phyloP scores from a whole-genome alignment of 805 yeast genomes.

The Ogataea zsoltii region DNA sequence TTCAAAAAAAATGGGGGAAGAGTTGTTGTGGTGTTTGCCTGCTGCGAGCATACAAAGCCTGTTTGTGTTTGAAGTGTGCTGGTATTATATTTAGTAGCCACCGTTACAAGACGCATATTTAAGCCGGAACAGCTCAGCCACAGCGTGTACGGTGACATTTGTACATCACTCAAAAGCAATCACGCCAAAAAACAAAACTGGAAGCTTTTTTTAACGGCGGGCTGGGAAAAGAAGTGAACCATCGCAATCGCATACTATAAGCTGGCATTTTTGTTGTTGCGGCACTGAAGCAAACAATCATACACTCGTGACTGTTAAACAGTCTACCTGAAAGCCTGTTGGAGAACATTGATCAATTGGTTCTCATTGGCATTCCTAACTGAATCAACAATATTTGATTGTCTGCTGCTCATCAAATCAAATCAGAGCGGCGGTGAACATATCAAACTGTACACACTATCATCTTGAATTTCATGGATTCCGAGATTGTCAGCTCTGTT shows the following conservation, averaged over 20 bases:
- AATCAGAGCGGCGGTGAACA: no score
- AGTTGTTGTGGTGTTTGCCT: neutral
- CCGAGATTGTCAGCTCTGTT: no score
- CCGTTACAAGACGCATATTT: no score
- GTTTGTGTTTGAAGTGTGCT: neutral
- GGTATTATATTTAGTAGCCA: neutral
- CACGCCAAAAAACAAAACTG: neutral
- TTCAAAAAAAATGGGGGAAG: neutral
- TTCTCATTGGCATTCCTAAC: neutral
- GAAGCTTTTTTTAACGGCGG: neutral
- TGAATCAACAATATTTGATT: neutral
- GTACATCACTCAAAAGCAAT: neutral
- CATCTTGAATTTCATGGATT: neutral
- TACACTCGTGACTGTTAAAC: neutral
- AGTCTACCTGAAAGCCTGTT: neutral
- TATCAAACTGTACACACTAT: no score
- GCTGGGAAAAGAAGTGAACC: neutral
- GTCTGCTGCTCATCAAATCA: neutral
- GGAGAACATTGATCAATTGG: neutral
- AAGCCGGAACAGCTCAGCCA: no score
- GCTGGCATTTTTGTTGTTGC: constrained; percentile 4
- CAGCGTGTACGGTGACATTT: neutral
- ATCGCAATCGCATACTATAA: constrained; percentile 1
- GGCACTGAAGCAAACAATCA: neutral
- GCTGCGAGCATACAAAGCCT: constrained; percentile 3